Base-by-base conservation (phyloP, 106 monocot species). In the Cymbidium sinense region DNA sequence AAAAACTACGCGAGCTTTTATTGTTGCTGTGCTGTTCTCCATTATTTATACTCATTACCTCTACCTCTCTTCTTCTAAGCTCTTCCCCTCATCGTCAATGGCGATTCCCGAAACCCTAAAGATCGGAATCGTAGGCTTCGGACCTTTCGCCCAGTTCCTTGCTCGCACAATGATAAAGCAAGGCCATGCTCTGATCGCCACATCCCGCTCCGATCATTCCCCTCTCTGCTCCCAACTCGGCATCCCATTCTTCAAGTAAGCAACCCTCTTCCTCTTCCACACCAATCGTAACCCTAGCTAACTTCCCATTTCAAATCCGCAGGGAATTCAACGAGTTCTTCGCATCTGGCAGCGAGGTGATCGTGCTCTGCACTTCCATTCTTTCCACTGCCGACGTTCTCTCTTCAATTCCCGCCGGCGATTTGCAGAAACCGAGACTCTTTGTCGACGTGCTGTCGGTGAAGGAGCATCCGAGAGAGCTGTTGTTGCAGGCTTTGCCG, bases 381-480 rank as follows among this genome's bases (percentile, higher is more conserved):
- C 41, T 83, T 5, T 83, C 86, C n/a, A 36, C 79, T 7, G 80
- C 61, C 0, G 37, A 74, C 9, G 86, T 86, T 19, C 25, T 86
- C 34, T 61, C 77, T 1, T 80, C 86, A 44, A 30, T 83, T 8
- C 77, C 86, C 34, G 23, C 69, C 41, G n/a, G 36, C 30, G 33
- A 77, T 31, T 54, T 83, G 19, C 44, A 65, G 31, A 76, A 52
- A 73, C 21, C 76, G 19, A 47, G 3, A 50, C 77, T 86, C 69
- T 83, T 86, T 34, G 86, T 86, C 9, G 83, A 87, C 70, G 86
- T 87, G 13, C 78, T 87, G 28, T 87, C 86, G 1, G 86, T 87
- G 25, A 87, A 87, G 61, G 83, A 83, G 70, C 55, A 83, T 28
- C 83, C 86, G 3, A 83, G 65, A 70, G 86, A 83, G 15, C 64